These are phyloP conservation scores for Lodderomyces jiufengensis DNA, from an alignment of 1,139 yeast species.

Conservation along the genomic window DNA sequence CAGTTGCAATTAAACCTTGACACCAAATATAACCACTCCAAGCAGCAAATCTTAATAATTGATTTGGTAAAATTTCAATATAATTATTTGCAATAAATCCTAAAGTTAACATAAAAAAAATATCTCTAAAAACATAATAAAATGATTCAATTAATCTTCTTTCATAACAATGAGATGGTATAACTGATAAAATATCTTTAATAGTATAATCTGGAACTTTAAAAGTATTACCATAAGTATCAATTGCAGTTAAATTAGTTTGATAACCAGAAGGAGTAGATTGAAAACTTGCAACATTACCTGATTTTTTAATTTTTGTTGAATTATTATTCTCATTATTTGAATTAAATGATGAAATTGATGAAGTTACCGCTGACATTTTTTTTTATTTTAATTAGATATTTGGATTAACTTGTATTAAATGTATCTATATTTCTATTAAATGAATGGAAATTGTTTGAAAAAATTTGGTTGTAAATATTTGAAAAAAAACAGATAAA, in stretches of 20 bases:
- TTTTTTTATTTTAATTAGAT: too few relatives aligned
- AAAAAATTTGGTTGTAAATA: too few relatives aligned
- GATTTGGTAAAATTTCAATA: conserved; percentile 50
- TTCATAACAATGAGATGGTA: conserved; percentile 62
- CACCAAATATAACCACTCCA: conserved; percentile 52
- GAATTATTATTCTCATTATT: conserved; percentile 3
- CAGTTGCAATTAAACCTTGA: conserved; percentile 49
- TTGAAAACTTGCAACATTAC: conserved; percentile 35
- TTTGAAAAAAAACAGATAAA: too few relatives aligned
- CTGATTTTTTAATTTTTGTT: conserved; percentile 24
- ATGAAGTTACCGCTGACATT: conserved; percentile 10
- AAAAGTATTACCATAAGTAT: conserved; percentile 54
- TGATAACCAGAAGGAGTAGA: conserved; percentile 17
- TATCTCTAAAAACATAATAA: conserved; percentile 57
- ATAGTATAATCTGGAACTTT: conserved; percentile 61
- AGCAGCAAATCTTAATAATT: conserved; percentile 44
- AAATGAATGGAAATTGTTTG: too few relatives aligned
- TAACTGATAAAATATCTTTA: conserved; percentile 56
- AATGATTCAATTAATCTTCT: conserved; percentile 49
- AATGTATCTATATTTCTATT: too few relatives aligned
- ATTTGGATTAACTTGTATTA: too few relatives aligned
- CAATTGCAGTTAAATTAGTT: conserved; percentile 37
- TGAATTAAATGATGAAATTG: conserved; percentile 10
- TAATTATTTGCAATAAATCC: conserved; percentile 45
- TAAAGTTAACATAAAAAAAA: conserved; percentile 37